Percentiles rank a stretch among this genome's conserved stretches.
phyloP scores from a whole-genome alignment of 83 land plant genomes.

The Picea abies region DNA sequence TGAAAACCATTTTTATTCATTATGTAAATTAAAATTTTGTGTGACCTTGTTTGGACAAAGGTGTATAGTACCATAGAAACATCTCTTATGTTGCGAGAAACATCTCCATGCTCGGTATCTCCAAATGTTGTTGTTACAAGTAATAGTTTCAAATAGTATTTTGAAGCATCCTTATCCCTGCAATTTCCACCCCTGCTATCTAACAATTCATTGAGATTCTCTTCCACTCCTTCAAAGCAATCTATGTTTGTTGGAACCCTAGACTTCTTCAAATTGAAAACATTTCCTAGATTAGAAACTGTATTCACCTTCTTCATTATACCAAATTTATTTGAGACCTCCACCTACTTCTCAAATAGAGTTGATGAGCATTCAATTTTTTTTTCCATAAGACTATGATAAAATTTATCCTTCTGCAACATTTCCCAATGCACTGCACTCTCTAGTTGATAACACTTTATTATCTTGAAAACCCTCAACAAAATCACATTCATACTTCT shows the following conservation, averaged over 20 bases:
- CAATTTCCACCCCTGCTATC: constrained; percentile 77
- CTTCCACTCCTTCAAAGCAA: constrained; percentile 75
- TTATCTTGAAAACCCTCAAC: constrained; percentile 14
- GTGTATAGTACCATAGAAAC: too few species aligned
- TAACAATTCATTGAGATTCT: constrained; percentile 75
- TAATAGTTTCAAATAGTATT: constrained; percentile 88
- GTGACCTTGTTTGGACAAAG: too few species aligned
- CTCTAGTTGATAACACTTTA: neutral
- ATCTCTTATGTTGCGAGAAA: constrained; percentile 30
- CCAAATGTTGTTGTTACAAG: constrained; percentile 81
- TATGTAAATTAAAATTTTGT: too few species aligned
- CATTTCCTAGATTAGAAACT: neutral
- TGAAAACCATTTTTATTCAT: too few species aligned
- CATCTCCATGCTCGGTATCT: constrained; percentile 50
- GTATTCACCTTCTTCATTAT: neutral
- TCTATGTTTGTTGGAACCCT: constrained; percentile 11
- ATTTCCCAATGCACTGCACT: neutral
- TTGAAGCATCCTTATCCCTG: constrained; percentile 72
- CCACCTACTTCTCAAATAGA: neutral
- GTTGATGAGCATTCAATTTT: neutral
- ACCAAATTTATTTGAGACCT: neutral
- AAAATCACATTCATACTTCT: constrained; percentile 86
- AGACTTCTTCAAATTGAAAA: constrained; percentile 8
- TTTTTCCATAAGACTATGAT: neutral
- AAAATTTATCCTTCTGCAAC: neutral